A percentile compares a stretch with the other conserved stretches of the same genome.
Conservation (phyloP, 2,329 filamentous ascomycete species). For the Fusarium vanettenii region DNA sequence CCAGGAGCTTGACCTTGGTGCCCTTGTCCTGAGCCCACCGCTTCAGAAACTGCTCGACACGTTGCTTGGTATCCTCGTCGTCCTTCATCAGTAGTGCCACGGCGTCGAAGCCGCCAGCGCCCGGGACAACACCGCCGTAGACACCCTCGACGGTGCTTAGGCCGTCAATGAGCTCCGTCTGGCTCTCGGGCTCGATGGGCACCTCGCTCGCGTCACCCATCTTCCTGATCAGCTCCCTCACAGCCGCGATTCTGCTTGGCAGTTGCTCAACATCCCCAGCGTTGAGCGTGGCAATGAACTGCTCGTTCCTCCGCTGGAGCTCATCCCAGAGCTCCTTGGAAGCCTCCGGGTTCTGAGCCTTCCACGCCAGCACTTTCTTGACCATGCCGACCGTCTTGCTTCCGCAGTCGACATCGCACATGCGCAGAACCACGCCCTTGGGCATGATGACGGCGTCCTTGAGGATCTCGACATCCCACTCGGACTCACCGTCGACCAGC, state of each 20-base stretch:
- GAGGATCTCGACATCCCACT: conserved; percentile 84
- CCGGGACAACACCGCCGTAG: conserved; percentile 90
- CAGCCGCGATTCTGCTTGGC: conserved; percentile 58
- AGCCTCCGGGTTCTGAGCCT: conserved; percentile 70
- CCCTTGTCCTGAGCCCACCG: conserved; percentile 72
- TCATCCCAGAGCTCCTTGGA: conserved; percentile 79
- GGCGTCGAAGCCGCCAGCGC: conserved; percentile 94
- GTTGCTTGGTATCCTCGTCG: conserved; percentile 69
- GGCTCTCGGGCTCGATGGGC: conserved; percentile 88
- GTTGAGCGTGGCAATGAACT: conserved; percentile 73
- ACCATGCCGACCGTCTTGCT: conserved; percentile 97
- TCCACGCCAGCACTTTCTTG: conserved; percentile 88
- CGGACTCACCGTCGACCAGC: conserved; percentile 71
- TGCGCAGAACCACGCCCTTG: conserved; percentile 78
- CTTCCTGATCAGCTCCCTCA: conserved; percentile 73
- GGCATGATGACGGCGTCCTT: conserved; percentile 80
- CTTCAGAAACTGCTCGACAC: conserved; percentile 71
- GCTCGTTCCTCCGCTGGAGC: conserved; percentile 80
- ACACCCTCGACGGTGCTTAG: conserved; percentile 80
- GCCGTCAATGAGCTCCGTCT: conserved; percentile 86
- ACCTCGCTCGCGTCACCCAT: conserved; percentile 83
- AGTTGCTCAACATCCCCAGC: conserved; percentile 58
- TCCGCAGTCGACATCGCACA: conserved; percentile 97
- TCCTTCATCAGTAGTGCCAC: conserved; percentile 84
- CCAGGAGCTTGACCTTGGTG: conserved; percentile 74